Evolutionary conservation across 177 flowering plant genomes (phyloP).

Genomic region (Vitis hybrid): DNA sequence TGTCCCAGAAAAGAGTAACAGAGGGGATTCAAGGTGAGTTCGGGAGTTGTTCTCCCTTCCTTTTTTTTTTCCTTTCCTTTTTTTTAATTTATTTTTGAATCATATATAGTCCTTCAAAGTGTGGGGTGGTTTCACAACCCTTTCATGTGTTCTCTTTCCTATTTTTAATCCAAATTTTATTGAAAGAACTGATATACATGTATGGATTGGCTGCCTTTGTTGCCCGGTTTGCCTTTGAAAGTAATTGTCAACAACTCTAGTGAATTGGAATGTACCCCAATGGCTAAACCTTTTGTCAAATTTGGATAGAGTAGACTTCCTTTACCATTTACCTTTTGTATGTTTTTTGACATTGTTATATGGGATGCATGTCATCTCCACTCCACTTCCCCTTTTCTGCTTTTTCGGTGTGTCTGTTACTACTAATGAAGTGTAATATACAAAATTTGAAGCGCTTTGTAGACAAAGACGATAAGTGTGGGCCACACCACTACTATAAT

Average conservation of each 20-base stretch:
- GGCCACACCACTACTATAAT: background rate
- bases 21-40: constrained; percentile 7
- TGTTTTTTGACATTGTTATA: constrained; percentile 4
- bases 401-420: background rate
- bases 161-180: background rate
- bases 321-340: background rate
- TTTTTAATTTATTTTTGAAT: background rate
- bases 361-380: background rate
- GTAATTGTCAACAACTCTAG: too few species aligned
- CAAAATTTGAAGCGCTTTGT: background rate
- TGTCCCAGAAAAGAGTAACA: background rate
- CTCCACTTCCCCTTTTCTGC: background rate
- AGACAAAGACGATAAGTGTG: background rate
- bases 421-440: background rate
- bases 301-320: constrained; percentile 3
- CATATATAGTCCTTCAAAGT: constrained; percentile 9
- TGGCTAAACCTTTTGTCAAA: background rate
- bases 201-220: background rate
- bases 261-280: background rate
- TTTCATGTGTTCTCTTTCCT: background rate
- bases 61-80: background rate
- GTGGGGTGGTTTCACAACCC: constrained; percentile 9
- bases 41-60: background rate
- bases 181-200: constrained; percentile 6
- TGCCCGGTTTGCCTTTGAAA: background rate